These are phyloP conservation scores for Phlegmacium glaucopus DNA, from an alignment of 768 basidiomycete species.

Conservation along the genomic window DNA sequence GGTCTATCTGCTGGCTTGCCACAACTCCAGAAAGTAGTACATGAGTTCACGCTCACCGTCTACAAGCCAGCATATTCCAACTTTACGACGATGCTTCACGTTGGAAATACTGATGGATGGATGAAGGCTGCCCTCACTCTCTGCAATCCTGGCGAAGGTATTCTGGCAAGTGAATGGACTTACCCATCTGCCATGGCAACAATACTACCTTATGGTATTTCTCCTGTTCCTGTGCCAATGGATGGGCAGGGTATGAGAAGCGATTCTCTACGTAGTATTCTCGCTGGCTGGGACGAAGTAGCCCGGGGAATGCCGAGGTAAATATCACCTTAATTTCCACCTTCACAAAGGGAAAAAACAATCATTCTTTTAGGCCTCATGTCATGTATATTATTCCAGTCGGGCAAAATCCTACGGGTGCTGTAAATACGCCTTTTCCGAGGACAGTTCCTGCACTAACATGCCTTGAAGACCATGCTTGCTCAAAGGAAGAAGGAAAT, in stretches of 20 bases:
- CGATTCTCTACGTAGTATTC: slow-evolving; percentile 51
- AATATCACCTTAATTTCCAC: slow-evolving; percentile 2
- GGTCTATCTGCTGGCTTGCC: slow-evolving; percentile 49
- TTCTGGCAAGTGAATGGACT: slow-evolving; percentile 68
- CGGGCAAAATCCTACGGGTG: slow-evolving; percentile 84
- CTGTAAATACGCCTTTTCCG: slow-evolving; percentile 36
- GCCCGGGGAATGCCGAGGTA: slow-evolving; percentile 55
- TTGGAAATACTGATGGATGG: slow-evolving; percentile 76
- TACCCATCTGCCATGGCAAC: slow-evolving; percentile 55
- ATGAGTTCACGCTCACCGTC: slow-evolving; percentile 51
- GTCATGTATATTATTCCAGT: slow-evolving; percentile 75
- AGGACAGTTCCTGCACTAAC: slow-evolving; percentile 1
- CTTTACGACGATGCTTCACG: slow-evolving; percentile 52
- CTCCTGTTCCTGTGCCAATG: slow-evolving; percentile 56
- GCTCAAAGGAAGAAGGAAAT: slow-evolving; percentile 68
- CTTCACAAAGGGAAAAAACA: no score
- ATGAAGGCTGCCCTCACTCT: slow-evolving; percentile 54
- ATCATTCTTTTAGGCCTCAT: slow-evolving; percentile 52
- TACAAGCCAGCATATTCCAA: slow-evolving; percentile 61
- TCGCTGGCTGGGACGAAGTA: slow-evolving; percentile 64
- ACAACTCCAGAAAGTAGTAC: slow-evolving; percentile 51
- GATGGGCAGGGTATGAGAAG: slow-evolving; percentile 71
- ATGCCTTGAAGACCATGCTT: slow-evolving; percentile 51
- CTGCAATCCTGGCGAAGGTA: slow-evolving; percentile 60
- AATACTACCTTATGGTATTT: slow-evolving; percentile 38